These are phyloP conservation scores for Rhododendron simsii DNA, from an alignment of 148 eudicot genomes.

Conservation along the genomic window DNA sequence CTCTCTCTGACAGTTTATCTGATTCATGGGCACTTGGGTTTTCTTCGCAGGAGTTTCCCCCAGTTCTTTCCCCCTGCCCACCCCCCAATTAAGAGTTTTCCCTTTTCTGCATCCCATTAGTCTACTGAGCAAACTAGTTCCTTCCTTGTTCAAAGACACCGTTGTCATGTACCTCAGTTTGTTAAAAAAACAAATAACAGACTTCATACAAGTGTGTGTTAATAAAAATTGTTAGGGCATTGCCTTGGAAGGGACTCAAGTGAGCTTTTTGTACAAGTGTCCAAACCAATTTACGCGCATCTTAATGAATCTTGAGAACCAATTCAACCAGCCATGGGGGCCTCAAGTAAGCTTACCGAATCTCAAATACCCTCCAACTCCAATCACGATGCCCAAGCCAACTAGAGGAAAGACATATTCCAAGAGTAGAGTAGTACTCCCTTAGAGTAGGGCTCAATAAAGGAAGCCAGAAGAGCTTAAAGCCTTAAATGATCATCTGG, in stretches of 20 bases:
- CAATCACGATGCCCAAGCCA: not conserved
- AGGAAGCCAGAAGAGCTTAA: not conserved
- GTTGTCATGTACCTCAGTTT: not conserved
- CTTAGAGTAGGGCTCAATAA: not conserved
- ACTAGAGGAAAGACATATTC: not conserved
- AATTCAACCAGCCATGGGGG: not conserved
- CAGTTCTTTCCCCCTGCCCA: not conserved
- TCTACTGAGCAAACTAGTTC: not conserved
- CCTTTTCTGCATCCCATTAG: not conserved
- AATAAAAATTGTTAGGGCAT: not conserved
- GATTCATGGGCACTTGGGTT: constrained; percentile 24
- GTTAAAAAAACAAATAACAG: not conserved
- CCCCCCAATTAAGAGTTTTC: not conserved
- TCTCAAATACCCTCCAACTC: not conserved
- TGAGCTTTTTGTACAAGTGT: not conserved
- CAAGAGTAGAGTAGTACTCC: not conserved
- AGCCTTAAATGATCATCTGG: not conserved
- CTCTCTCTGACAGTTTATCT: constrained; percentile 21
- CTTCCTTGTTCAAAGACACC: not conserved
- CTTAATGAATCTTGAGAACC: not conserved
- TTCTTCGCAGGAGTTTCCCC: not conserved
- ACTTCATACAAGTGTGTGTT: too few relatives aligned
- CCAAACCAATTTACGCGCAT: not conserved
- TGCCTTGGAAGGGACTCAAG: not conserved
- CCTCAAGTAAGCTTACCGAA: not conserved